Evolutionary conservation across 352 stramenopile species (phyloP).

Genomic region (Pythium apleroticum): DNA sequence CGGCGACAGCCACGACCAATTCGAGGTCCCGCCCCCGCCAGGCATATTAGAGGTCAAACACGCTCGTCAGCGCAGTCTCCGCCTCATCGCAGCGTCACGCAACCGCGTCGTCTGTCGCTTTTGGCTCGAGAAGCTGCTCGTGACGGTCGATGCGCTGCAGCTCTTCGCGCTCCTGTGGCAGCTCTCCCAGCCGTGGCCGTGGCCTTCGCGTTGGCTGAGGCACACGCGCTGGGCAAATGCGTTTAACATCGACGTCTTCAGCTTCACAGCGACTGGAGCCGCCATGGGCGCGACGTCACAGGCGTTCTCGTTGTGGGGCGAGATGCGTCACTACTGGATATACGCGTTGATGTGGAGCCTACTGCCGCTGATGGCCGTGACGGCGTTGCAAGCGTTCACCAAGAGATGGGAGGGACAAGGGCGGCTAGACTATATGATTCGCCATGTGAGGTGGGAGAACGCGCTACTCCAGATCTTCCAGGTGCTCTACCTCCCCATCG

Average conservation of each 20-base stretch:
- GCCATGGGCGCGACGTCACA: constrained; percentile 61
- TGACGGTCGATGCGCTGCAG: constrained; percentile 50
- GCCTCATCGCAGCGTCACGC: constrained; percentile 12
- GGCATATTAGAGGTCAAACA: constrained; percentile 26
- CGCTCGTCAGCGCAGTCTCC: constrained; percentile 6
- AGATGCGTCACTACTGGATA: constrained; percentile 59
- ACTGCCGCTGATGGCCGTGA: constrained; percentile 26
- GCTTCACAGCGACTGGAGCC: constrained; percentile 45
- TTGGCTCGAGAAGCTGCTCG: constrained; percentile 58
- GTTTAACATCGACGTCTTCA: constrained; percentile 55
- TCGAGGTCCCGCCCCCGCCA: neutral
- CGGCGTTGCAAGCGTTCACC: constrained; percentile 1
- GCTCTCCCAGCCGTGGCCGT: constrained; percentile 76
- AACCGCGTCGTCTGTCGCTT: constrained; percentile 38
- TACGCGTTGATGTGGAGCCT: constrained; percentile 48
- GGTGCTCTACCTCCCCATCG: constrained; percentile 59
- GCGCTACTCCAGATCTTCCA: constrained; percentile 45
- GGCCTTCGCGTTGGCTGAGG: constrained; percentile 54
- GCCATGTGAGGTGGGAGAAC: constrained; percentile 40
- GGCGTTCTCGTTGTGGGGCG: constrained; percentile 57
- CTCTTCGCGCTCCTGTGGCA: constrained; percentile 75
- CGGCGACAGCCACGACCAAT: neutral
- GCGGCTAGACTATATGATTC: constrained; percentile 30
- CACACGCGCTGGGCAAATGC: constrained; percentile 53
- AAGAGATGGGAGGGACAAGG: constrained; percentile 25